Base-by-base conservation (phyloP, 768 basidiomycete species). In the Gloeostereum incarnatum region DNA sequence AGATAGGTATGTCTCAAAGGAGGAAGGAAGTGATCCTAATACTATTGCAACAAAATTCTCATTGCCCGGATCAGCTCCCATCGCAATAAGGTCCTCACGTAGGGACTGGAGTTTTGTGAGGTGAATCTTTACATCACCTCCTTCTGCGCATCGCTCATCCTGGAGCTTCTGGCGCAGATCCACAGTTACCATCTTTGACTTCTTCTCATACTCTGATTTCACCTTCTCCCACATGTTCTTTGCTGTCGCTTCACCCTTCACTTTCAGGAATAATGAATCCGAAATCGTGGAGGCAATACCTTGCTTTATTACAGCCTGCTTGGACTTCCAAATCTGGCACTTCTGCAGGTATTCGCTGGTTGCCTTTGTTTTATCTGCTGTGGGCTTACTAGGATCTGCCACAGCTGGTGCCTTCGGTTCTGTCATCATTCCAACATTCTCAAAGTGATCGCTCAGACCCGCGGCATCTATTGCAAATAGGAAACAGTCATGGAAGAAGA, bases 101-200 rank as follows among this genome's bases (percentile, higher is more conserved):
- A 51, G 38, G 8, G 14, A 32, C 10, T 8, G 4, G 4, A 54
- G 14, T 22, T 39, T 34, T 6, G 24, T 23, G 14, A 57, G 44
- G 41, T 56, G 57, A 10, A 40, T 38, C 3, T 44, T 31, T 1
- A 58, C 39, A 38, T 59, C 48, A 3, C 40, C 47, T 0, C 41
- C 33, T 9, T 56, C 55, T 3, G 25, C 24, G 41, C 55, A 59
- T 0, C 31, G 23, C 41, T 31, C 29, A 6, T 51, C 40, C 26
- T 55, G 49, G 20, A 59, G 39, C 2, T 38, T n/a, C 2, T 41
- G 36, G 1, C 48, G 35, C 4, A 58, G 42, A 38, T 55, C 48
- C 5, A 53, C 45, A 16, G 44, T 34, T 18, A 54, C 44, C 41
- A 42, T 42, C 11, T 43, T 30, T 0, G 45, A 48, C 16, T 49